Conservation (phyloP, 2,329 filamentous ascomycete genomes). For the Cryphonectria naterciae region DNA sequence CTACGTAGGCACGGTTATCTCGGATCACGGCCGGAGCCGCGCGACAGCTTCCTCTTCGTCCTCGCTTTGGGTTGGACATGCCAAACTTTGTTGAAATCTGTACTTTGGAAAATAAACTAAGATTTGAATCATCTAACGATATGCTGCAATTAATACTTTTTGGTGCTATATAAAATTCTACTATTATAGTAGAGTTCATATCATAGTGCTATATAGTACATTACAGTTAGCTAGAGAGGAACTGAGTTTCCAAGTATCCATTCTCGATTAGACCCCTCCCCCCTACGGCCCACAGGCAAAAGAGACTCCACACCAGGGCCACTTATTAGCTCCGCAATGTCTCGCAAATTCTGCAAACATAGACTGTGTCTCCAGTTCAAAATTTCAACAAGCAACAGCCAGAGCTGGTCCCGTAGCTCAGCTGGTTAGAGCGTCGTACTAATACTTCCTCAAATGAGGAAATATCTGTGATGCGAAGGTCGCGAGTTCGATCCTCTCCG, state of each 20-base stretch:
- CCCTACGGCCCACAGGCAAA: not conserved
- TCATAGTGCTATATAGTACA: no score
- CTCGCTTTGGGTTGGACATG: not conserved
- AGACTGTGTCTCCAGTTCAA: no score
- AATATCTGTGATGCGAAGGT: constrained; percentile 23
- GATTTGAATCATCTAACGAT: no score
- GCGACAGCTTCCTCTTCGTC: not conserved
- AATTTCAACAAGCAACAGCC: constrained; percentile 1
- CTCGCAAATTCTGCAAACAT: constrained; percentile 4
- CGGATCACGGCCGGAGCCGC: not conserved
- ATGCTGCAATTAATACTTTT: no score
- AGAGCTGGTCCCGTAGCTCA: constrained; percentile 27
- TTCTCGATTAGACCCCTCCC: not conserved
- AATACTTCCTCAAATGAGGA: constrained; percentile 12
- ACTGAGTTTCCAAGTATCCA: no score
- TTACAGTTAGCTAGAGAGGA: no score
- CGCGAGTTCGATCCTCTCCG: constrained; percentile 24
- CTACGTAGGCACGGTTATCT: not conserved
- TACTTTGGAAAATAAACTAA: not conserved
- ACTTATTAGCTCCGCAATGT: not conserved
- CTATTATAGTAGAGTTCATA: no score
- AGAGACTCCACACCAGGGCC: not conserved
- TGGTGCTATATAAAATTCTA: no score
- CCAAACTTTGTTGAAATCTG: not conserved
- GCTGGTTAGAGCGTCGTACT: constrained; percentile 29